Evolutionary conservation across 192 early-diverging fungal genomes (phyloP), one percentile per base, ranked within the genome.

Genomic region (Mortierella antarctica): DNA sequence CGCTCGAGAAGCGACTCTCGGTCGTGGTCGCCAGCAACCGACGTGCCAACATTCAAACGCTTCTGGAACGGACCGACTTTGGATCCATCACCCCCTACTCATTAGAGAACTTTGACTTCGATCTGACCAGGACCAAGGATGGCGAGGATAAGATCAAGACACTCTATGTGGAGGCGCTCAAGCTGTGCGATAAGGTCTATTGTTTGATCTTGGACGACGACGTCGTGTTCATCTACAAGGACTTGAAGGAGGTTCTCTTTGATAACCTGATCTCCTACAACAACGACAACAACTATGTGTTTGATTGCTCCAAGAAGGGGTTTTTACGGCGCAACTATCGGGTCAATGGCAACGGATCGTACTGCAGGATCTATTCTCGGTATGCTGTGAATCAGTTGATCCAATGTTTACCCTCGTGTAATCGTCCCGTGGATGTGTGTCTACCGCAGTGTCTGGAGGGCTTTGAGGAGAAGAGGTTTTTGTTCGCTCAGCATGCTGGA

Each of bases 251-350:
- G 40, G 64, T 66, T 52, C 64, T 66, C 64, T 66, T 66, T 18
- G 64, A 66, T 13, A 66, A 66, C 51, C 50, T 66, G 42, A 11
- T 66, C n/a, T 66, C 64, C 15, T 66, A 54, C 64, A 66, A 66
- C 64, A 66, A 66, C n/a, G 64, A 66, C 64, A 66, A 66, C 64
- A 55, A 66, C 64, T 66, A 66, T 18, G 14, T 66, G 41, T 66
- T 66, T 66, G 64, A 66, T 44, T 66, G 64, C 41, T 66, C 64
- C 40, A 66, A 66, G 44, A 66, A 55, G 64, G 64, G 64, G 10
- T 66, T 66, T 52, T 7, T 66, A 40, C 64, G 64, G 23, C 53
- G 45, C 41, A 66, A 66, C 52, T 66, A 66, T 20, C n/a, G 17
- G 11, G 51, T 52, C 40, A 66, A 66, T 42, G 64, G 64, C 13